Evolutionary conservation across 2,329 filamentous ascomycete species (phyloP), one percentile per base, ranked within the genome.

Genomic region (Pseudogymnoascus sp.): DNA sequence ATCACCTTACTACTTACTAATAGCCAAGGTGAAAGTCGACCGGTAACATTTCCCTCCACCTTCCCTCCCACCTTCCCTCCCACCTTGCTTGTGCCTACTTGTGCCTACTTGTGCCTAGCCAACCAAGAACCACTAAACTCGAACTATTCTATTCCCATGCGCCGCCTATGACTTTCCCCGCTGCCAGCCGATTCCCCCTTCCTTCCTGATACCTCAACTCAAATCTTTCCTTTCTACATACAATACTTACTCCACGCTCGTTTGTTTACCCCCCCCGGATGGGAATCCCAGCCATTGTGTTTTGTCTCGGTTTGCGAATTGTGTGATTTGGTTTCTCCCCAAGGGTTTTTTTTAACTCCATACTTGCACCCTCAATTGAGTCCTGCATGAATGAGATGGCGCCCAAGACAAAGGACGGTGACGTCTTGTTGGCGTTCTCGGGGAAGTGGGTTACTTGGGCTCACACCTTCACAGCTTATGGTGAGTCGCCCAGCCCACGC

Each of bases 391-490:
- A 47, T 25, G 21, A 81, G 21, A 81, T 81, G 79, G 74, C 77
- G 65, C 70, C 73, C 63, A 81, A 77, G 69, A 86, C 84, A 76
- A 88, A 87, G 76, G 85, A 88, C 77, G 78, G 78, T 67, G 83
- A 84, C 70, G 80, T 84, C 64, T 76, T 87, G 67, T 73, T 85
- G 65, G 76, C 81, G 68, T 83, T 99, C 73, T 92, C 88, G 74
- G 94, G 91, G 69, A 89, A 88, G 81, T 97, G 91, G 90, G 82
- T 99, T 68, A 91, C 92, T 65, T 96, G 90, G 84, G 77, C 85
- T 67, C 94, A 99, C 78, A 99, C 94, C 7, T 76, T 81, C 59
- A 79, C 90, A 69, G 94, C 92, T 65, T 97, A 96, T 75, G 77
- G 89, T 92, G 75, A 69, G 83, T 79, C 61, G 53, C 62, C 42